Evolutionary conservation across 2,329 filamentous ascomycete genomes (phyloP), one percentile per base, ranked within the genome.

Genomic region (Xylaria sp.): DNA sequence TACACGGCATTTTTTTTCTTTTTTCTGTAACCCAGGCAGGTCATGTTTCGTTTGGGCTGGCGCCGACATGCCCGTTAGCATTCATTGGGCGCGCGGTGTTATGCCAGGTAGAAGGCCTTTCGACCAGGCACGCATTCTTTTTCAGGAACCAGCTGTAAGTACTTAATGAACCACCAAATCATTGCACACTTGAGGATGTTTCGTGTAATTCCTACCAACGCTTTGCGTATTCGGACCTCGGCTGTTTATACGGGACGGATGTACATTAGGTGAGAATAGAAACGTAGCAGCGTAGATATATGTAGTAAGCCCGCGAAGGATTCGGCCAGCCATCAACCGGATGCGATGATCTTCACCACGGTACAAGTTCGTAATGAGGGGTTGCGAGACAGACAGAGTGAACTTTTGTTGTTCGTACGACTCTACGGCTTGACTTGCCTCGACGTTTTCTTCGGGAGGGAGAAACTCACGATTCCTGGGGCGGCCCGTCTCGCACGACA

Each of bases 381-480:
- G n/a, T n/a, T n/a, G n/a, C n/a, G n/a, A n/a, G n/a, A n/a, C n/a
- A n/a, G n/a, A n/a, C n/a, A n/a, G n/a, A n/a, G n/a, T n/a, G n/a
- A n/a, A n/a, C n/a, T n/a, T n/a, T n/a, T n/a, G n/a, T n/a, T n/a
- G n/a, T n/a, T n/a, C n/a, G n/a, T n/a, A n/a, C n/a, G n/a, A n/a
- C 48, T 56, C 40, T 46, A 56, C 58, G 56, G 56, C 58, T 61
- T 61, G 58, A 50, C 58, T 39, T 46, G 55, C 50, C 44, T 51
- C 26, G 43, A 34, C 5, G 8, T 34, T 34, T 34, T n/a, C n/a
- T 3, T 34, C 29, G 48, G 56, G 42, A 4, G 45, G 26, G 50
- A 41, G 43, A 37, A 34, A 47, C 41, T 52, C 56, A 52, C 59
- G n/a, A n/a, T n/a, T n/a, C n/a, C n/a, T n/a, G n/a, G n/a, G n/a